Conservation (phyloP, 2,329 filamentous ascomycete genomes). For the Fusarium scirpi region DNA sequence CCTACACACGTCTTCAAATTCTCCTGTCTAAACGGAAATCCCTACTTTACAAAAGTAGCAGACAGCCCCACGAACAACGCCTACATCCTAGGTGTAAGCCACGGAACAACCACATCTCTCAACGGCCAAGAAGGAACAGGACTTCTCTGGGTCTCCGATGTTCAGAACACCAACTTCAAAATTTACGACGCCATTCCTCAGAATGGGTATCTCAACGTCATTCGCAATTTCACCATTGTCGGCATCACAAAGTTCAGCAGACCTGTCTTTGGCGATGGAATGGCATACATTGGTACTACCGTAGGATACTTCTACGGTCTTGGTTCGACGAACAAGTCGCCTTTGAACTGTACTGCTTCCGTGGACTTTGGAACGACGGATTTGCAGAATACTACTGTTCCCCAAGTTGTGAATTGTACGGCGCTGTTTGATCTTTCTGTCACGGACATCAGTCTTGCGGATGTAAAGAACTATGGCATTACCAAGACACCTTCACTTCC, state of each 20-base stretch:
- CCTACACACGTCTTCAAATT: conserved; percentile 70
- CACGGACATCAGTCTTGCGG: conserved; percentile 52
- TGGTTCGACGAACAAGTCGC: conserved; percentile 65
- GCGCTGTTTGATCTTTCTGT: conserved; percentile 60
- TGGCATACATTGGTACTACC: conserved; percentile 65
- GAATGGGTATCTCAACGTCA: conserved; percentile 59
- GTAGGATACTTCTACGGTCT: conserved; percentile 66
- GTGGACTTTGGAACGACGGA: conserved; percentile 61
- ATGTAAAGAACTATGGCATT: conserved; percentile 53
- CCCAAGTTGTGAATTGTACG: conserved; percentile 58
- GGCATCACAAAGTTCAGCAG: conserved; percentile 68
- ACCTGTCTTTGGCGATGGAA: conserved; percentile 68
- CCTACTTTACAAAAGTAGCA: conserved; percentile 66
- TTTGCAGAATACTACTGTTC: conserved; percentile 51
- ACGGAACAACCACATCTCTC: conserved; percentile 67
- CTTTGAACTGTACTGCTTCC: conserved; percentile 65
- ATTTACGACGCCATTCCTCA: conserved; percentile 65
- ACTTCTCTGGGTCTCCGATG: conserved; percentile 67
- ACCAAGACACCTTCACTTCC: conserved; percentile 51
- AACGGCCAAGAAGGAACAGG: conserved; percentile 66
- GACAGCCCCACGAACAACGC: conserved; percentile 63
- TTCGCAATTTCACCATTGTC: conserved; percentile 64
- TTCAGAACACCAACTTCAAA: conserved; percentile 64
- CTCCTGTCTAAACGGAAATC: conserved; percentile 62
- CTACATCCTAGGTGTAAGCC: conserved; percentile 66